phyloP scores from a whole-genome alignment of 768 basidiomycete species.

The Tricholoma matsutake region DNA sequence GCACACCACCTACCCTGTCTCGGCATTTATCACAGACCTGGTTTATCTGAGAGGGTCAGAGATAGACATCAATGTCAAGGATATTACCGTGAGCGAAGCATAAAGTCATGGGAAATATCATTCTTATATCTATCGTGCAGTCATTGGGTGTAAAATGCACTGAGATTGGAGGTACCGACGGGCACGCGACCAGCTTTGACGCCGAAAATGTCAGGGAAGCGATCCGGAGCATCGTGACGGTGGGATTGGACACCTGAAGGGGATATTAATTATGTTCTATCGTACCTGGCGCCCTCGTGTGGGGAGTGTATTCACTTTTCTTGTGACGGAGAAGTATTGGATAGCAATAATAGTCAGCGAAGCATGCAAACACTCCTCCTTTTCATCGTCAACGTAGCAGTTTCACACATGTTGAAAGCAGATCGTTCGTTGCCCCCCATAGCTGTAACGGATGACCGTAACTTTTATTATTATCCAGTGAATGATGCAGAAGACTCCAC shows the following conservation, averaged over 20 bases:
- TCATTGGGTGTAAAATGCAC: constrained; percentile 59
- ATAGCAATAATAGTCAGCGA: neutral
- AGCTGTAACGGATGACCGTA: neutral
- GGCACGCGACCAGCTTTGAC: constrained; percentile 36
- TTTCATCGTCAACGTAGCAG: neutral
- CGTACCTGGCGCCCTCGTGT: neutral
- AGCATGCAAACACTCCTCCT: too few relatives aligned
- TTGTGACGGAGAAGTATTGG: neutral
- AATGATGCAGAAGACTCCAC: neutral
- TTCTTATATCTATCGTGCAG: constrained; percentile 29
- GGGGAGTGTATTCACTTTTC: neutral
- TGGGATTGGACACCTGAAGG: neutral
- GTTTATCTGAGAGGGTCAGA: constrained; percentile 66
- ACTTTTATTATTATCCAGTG: neutral
- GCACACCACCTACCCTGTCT: constrained; percentile 64
- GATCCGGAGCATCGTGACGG: constrained; percentile 21
- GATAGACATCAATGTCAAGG: constrained; percentile 58
- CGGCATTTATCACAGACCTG: constrained; percentile 83
- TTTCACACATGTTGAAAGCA: neutral
- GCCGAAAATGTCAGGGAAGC: constrained; percentile 42
- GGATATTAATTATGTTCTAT: neutral
- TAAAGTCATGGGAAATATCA: neutral
- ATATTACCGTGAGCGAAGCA: constrained; percentile 53
- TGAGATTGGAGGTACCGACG: constrained; percentile 35
- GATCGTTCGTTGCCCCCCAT: constrained; percentile 5